A percentile compares a stretch with the other conserved stretches of the same genome.
Evolutionary conservation across 1,284 basidiomycete species (phyloP).

Genomic region (Ganoderma lucidum): DNA sequence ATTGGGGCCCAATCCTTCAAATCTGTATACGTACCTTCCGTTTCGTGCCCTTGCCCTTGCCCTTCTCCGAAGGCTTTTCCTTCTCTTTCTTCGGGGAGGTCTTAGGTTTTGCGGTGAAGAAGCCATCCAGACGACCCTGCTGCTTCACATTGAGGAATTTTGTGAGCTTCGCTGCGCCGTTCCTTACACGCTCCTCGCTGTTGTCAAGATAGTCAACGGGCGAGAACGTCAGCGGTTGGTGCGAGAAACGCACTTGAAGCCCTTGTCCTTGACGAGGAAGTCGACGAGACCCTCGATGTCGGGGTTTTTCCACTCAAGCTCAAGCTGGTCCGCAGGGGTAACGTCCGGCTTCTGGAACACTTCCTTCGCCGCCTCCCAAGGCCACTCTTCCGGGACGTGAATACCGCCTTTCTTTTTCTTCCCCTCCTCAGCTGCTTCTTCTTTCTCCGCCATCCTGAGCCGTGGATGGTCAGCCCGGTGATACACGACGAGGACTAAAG

Average conservation of each 20-base stretch:
- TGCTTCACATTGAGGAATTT: slow-evolving; percentile 93
- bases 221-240: background rate
- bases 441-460: slow-evolving; percentile 58
- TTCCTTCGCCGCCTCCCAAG: slow-evolving; percentile 94
- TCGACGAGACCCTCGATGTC: slow-evolving; percentile 95
- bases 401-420: slow-evolving; percentile 77
- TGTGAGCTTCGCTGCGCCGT: slow-evolving; percentile 91
- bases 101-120: slow-evolving; percentile 82
- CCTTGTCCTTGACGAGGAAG: slow-evolving; percentile 95
- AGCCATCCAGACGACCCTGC: slow-evolving; percentile 95
- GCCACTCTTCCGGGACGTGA: slow-evolving; percentile 92
- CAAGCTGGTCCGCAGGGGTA: slow-evolving; percentile 84
- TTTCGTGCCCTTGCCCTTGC: slow-evolving; percentile 58
- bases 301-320: slow-evolving; percentile 96
- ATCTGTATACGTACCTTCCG: slow-evolving; percentile 63
- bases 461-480: background rate
- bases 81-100: slow-evolving; percentile 50
- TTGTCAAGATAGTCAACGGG: background rate
- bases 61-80: slow-evolving; percentile 41
- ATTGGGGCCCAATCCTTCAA: background rate
- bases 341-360: slow-evolving; percentile 93
- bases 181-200: slow-evolving; percentile 96
- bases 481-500: background rate
- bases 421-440: slow-evolving; percentile 55
- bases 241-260: slow-evolving; percentile 80